Base-by-base conservation (phyloP, 108 stramenopile species). In the Seminavis robusta region DNA sequence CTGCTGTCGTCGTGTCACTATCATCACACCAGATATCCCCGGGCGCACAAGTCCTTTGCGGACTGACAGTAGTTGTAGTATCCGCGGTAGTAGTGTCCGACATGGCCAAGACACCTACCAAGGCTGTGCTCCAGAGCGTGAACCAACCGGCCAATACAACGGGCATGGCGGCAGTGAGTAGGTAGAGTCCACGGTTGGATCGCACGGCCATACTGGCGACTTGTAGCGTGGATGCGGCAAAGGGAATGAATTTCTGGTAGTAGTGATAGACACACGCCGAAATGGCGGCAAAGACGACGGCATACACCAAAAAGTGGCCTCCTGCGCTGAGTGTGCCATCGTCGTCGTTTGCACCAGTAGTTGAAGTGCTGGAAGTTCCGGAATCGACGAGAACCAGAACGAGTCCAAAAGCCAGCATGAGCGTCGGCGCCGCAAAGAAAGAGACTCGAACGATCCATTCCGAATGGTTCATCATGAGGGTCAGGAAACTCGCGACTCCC, bases 201-300 rank as follows among this genome's bases (percentile, higher is more conserved):
- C 55, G 62, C 16, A 93, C 71, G 16, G 84, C 86, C 1, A 81
- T 72, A 26, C 76, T 63, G 1, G 85, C 92, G 3, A 78, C 72
- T 16, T 67, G 56, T 4, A 93, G 58, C 33, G 79, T 93, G 1
- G 67, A 55, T 0, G 92, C 86, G 0, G 92, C 86, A 58, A 87
- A 93, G 2, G 92, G 88, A 65, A 56, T 85, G 51, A 52, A 52
- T 52, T 33, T 9, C 51, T 17, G 25, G 31, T 52, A 52, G 21
- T 33, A 52, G 31, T 52, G 16, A 4, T 32, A 52, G 17, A 29
- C 32, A 33, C 28, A 52, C 31, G 19, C 16, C 4, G 30, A 42
- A 52, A 52, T 33, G n/a, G 25, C 32, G 19, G 16, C n/a, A 30
- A 30, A 33, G 3, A 17, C 3, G 27, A 13, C 11, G 9, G 4